Evolutionary conservation across 164 flowering plant genomes (phyloP).

Genomic region (Amborella trichopoda): DNA sequence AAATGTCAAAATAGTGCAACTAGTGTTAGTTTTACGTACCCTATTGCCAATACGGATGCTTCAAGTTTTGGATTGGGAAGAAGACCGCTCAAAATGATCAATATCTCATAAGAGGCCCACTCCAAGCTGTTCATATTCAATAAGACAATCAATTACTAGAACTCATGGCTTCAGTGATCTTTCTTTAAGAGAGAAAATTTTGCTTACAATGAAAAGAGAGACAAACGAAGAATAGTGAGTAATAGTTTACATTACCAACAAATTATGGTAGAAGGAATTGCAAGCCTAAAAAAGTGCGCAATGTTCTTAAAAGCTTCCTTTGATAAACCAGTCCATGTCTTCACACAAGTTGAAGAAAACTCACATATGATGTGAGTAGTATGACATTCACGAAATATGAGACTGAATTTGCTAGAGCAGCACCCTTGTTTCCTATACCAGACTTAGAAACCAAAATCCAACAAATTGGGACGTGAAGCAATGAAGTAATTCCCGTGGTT

Average conservation of each 20-base stretch:
- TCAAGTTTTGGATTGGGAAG: conserved; percentile 55
- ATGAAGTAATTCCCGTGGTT: conserved; percentile 8
- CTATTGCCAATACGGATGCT: conserved; percentile 50
- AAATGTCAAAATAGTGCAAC: background rate
- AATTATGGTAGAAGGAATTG: conserved; percentile 13
- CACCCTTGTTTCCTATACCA: conserved; percentile 11
- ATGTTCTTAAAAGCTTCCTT: conserved; percentile 5
- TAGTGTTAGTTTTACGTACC: conserved; percentile 15
- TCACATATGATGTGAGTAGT: conserved; percentile 7
- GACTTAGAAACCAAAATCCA: conserved; percentile 10
- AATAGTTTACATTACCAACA: no score
- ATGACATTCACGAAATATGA: conserved; percentile 12
- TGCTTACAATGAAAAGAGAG: no score
- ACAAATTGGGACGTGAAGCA: conserved; percentile 7
- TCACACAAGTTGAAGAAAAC: conserved; percentile 11
- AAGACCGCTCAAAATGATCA: conserved; percentile 49
- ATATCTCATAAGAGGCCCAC: conserved; percentile 46
- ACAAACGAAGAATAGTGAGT: no score
- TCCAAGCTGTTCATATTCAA: no score
- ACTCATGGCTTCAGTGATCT: no score
- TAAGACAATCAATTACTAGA: no score
- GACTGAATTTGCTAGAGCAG: conserved; percentile 11
- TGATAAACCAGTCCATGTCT: conserved; percentile 14
- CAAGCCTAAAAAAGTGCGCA: conserved; percentile 5
- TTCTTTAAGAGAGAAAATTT: no score